Base-by-base conservation (phyloP, 805 yeast genomes). In the Barnettozyma californica region DNA sequence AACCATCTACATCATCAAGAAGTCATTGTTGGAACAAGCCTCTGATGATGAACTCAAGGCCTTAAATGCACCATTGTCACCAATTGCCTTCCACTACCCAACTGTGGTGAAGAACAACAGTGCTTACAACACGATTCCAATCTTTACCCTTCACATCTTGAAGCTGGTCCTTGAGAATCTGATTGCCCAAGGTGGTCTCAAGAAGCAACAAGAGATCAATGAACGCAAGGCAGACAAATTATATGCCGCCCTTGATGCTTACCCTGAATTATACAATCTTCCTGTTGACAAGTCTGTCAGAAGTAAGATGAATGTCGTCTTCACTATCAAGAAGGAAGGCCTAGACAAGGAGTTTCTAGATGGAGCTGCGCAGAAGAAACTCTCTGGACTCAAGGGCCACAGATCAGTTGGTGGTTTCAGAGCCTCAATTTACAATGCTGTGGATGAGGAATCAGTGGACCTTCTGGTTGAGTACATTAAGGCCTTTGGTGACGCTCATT, bases 41-140 rank as follows among this genome's bases (percentile, higher is more conserved):
- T 57, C 80, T 2, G 87, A 81, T 54, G 84, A 71, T 1, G 82
- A 81, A 56, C 72, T 90, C 58, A 71, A 65, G 40, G 68, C 70
- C 34, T 69, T 82, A 45, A 78, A 78, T 16, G 65, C 88, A n/a
- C 95, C 97, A 11, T 69, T 91, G 50, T 72, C 85, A 1, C 99
- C 99, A 56, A 86, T 90, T 61, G 95, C 96, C 3, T 79, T 86
- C 68, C 91, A 90, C 60, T 88, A 80, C 65, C 90, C 96, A 41
- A 80, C 88, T 18, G 94, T 85, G 40, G 91, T 89, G 47, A 78
- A 81, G 60, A 89, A 91, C 73, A 85, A 92, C 72, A 87, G 96
- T 10, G 89, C 96, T 41, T 92, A 94, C 71, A 94, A 94, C 74
- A 94, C 99, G 4, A 83, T 94, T 51, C 97, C 99, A 39, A 88